Conservation (phyloP, 306 rosid genomes). For the Cicer bijugum region DNA sequence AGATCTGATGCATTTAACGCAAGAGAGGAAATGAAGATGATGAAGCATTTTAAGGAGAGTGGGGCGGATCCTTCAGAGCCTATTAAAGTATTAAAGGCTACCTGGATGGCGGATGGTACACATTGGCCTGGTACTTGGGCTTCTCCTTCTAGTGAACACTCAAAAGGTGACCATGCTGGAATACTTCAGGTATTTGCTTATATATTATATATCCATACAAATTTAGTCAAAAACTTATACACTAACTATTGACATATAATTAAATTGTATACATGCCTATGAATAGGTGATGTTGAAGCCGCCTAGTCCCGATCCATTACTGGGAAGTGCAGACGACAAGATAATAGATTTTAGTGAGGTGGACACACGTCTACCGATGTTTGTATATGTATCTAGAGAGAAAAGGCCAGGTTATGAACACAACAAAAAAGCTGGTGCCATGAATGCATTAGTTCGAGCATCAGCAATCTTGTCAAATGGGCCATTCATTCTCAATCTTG, state of each 20-base stretch:
- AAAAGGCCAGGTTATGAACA: constrained; percentile 64
- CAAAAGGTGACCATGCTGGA: constrained; percentile 59
- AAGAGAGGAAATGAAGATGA: constrained; percentile 64
- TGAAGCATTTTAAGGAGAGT: constrained; percentile 55
- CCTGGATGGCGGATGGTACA: constrained; percentile 70
- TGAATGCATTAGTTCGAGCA: constrained; percentile 63
- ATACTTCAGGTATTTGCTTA: constrained; percentile 53
- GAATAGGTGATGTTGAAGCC: constrained; percentile 60
- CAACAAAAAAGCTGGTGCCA: constrained; percentile 66
- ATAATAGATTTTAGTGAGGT: constrained; percentile 52
- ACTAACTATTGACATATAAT: not conserved
- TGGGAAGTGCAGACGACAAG: constrained; percentile 50
- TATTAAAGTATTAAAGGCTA: constrained; percentile 52
- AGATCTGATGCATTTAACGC: constrained; percentile 67
- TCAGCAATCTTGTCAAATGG: constrained; percentile 62
- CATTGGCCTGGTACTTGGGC: constrained; percentile 68
- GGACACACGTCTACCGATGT: constrained; percentile 56
- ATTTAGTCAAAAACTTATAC: not conserved
- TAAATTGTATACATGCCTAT: not conserved
- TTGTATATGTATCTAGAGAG: constrained; percentile 59
- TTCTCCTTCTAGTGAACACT: constrained; percentile 47
- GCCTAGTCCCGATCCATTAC: constrained; percentile 51
- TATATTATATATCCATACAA: not conserved
- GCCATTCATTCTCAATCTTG: constrained; percentile 64
- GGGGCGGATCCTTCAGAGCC: constrained; percentile 53